A percentile compares a stretch with the other conserved stretches of the same genome.
Evolutionary conservation across 2,329 filamentous ascomycete species (phyloP).

Genomic region (Phialocephala subalpina): DNA sequence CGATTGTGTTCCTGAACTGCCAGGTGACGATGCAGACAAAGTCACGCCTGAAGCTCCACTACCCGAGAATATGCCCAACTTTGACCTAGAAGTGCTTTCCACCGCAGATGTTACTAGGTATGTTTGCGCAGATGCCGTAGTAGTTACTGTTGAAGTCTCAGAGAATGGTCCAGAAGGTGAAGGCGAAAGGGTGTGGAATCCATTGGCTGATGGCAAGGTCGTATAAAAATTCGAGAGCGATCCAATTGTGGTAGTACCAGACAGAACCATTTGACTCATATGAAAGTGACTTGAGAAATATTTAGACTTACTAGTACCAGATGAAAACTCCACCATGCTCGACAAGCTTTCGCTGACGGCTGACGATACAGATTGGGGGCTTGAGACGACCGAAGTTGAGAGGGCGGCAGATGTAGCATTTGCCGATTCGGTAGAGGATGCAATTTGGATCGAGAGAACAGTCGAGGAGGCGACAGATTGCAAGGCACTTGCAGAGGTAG

Average conservation of each 20-base stretch:
- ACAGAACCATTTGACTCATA: conserved; percentile 12
- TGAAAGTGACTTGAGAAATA: background rate
- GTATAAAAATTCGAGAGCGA: background rate
- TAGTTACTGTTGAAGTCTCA: conserved; percentile 4
- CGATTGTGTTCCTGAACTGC: background rate
- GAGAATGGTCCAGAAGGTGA: conserved; percentile 11
- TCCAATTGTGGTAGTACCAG: conserved; percentile 1
- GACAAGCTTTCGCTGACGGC: conserved; percentile 7
- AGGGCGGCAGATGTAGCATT: conserved; percentile 6
- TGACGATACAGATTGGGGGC: background rate
- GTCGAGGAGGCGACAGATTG: background rate
- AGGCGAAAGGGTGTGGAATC: background rate
- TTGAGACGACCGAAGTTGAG: conserved; percentile 7
- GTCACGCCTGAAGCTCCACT: conserved; percentile 1
- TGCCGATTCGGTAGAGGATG: background rate
- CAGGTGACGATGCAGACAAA: conserved; percentile 2
- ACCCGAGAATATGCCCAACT: background rate
- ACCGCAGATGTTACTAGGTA: background rate
- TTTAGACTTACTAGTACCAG: conserved; percentile 10
- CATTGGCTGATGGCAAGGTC: background rate
- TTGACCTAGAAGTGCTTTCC: background rate
- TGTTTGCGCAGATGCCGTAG: background rate
- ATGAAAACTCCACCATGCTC: conserved; percentile 5
- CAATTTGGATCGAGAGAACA: conserved; percentile 1
- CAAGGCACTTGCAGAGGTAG: background rate